A percentile compares a stretch with the other conserved stretches of the same genome.
phyloP scores from a whole-genome alignment of 768 basidiomycete genomes.

The Tylopilus sp. region DNA sequence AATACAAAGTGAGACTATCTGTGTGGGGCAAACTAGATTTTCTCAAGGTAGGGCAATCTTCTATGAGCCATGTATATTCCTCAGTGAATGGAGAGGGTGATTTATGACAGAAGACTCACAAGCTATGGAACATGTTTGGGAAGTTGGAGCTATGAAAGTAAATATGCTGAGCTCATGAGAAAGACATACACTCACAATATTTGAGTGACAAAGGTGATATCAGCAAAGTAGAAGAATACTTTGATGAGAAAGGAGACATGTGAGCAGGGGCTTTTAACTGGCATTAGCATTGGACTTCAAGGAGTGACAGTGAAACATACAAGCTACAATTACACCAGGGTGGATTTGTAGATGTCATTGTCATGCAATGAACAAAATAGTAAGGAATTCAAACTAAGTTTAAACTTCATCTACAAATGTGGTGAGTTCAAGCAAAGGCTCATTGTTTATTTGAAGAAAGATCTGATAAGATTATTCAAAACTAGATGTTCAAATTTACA shows the following conservation, averaged over 20 bases:
- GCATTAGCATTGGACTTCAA: conserved; percentile 3
- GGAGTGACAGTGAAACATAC: conserved; percentile 41
- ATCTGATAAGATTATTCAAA: too few species aligned
- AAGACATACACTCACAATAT: conserved; percentile 63
- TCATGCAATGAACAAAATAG: conserved; percentile 1
- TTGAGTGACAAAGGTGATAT: conserved; percentile 89
- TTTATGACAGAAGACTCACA: conserved; percentile 49
- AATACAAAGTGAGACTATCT: too few species aligned
- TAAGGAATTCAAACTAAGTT: too few species aligned
- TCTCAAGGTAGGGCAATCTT: too few species aligned
- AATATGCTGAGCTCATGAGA: background rate
- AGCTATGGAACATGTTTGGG: conserved; percentile 84
- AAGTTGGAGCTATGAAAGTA: conserved; percentile 66
- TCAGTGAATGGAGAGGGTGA: conserved; percentile 2
- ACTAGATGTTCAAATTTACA: too few species aligned
- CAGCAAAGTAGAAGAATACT: conserved; percentile 92
- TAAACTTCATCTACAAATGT: too few species aligned
- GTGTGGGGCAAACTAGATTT: too few species aligned
- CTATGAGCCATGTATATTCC: too few species aligned
- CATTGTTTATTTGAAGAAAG: too few species aligned
- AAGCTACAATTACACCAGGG: conserved; percentile 42
- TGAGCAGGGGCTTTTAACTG: conserved; percentile 63
- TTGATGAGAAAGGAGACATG: conserved; percentile 86
- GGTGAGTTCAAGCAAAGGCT: too few species aligned
- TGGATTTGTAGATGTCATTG: conserved; percentile 22